Evolutionary conservation across 768 basidiomycete species (phyloP).

Genomic region (Serendipita indica): DNA sequence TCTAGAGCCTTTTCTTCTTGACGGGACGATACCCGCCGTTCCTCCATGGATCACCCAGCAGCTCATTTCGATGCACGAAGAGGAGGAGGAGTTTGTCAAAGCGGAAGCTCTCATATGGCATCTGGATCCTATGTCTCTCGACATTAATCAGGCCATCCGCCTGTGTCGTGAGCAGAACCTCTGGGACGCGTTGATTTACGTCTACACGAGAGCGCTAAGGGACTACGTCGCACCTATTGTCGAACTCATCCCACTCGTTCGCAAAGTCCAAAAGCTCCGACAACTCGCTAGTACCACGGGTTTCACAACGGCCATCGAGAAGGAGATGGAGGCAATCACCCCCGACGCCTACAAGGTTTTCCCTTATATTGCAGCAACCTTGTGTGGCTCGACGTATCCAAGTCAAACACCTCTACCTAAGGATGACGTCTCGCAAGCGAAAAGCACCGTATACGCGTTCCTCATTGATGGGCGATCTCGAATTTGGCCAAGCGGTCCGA

Average conservation of each 20-base stretch:
- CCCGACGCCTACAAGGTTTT: constrained; percentile 84
- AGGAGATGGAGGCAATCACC: constrained; percentile 39
- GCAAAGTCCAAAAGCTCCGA: constrained; percentile 45
- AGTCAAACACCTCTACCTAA: constrained; percentile 55
- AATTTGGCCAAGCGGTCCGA: constrained; percentile 61
- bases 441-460: constrained; percentile 62
- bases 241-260: constrained; percentile 64
- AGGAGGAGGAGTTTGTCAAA: constrained; percentile 49
- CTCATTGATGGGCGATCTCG: constrained; percentile 70
- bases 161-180: constrained; percentile 72
- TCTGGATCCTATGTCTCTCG: constrained; percentile 78
- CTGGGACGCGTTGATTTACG: constrained; percentile 88
- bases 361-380: constrained; percentile 64
- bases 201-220: constrained; percentile 74
- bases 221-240: constrained; percentile 87
- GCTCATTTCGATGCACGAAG: constrained; percentile 64
- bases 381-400: constrained; percentile 78
- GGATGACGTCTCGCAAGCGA: constrained; percentile 53
- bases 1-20: constrained; percentile 69
- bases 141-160: constrained; percentile 81
- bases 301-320: constrained; percentile 16
- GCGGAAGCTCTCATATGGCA: constrained; percentile 92
- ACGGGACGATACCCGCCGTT: constrained; percentile 51
- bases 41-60: constrained; percentile 83
- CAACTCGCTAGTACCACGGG: constrained; percentile 9